Percentiles rank a stretch among this genome's conserved stretches.
These are phyloP conservation scores for Kodamaea kaohsiungensis DNA, from an alignment of 805 yeast species.

Conservation along the genomic window DNA sequence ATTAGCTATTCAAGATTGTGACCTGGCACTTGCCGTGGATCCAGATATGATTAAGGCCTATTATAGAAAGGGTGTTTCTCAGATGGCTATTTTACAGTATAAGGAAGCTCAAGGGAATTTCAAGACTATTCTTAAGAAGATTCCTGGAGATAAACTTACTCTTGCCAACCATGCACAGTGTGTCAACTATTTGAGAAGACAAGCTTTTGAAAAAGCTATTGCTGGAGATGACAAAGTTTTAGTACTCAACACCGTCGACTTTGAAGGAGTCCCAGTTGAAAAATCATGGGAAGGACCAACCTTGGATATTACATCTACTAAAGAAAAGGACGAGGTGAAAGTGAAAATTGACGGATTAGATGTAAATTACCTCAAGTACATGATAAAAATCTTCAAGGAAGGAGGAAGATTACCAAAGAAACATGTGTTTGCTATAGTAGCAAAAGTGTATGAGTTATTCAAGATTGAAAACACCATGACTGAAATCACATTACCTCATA, in stretches of 20 bases:
- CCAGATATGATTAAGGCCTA: conserved; percentile 73
- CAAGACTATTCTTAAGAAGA: conserved; percentile 55
- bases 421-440: conserved; percentile 79
- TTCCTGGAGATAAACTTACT: conserved; percentile 73
- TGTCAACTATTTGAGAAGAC: conserved; percentile 61
- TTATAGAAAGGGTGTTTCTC: conserved; percentile 83
- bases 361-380: conserved; percentile 56
- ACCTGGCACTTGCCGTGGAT: conserved; percentile 67
- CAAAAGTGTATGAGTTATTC: conserved; percentile 67
- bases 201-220: conserved; percentile 86
- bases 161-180: conserved; percentile 62
- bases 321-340: conserved; percentile 24
- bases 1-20: conserved; percentile 76
- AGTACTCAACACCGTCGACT: conserved; percentile 49
- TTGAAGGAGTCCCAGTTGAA: conserved; percentile 50
- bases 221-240: conserved; percentile 63
- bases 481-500: conserved; percentile 55
- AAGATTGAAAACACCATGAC: conserved; percentile 70
- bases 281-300: conserved; percentile 60
- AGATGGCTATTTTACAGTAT: conserved; percentile 73
- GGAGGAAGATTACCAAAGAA: conserved; percentile 78
- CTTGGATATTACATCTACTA: conserved; percentile 43
- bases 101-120: conserved; percentile 73
- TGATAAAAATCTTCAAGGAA: conserved; percentile 69
- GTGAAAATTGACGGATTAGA: conserved; percentile 44